Evolutionary conservation across 371 early-diverging fungal genomes (phyloP).

Genomic region (Mucor mucedo): DNA sequence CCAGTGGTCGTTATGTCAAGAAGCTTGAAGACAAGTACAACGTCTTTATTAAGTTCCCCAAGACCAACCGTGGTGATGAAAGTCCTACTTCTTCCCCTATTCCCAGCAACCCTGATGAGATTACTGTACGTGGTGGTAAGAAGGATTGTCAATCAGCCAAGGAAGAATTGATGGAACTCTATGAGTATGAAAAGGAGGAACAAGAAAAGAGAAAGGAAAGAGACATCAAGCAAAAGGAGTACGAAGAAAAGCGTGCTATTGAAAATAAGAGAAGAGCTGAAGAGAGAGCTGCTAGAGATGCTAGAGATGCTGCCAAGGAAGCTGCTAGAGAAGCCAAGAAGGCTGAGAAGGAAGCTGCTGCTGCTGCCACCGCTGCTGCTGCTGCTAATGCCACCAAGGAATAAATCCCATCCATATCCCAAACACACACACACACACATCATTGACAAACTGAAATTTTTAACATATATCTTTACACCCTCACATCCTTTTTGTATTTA

Average conservation of each 20-base stretch:
- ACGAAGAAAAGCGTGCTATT: constrained; percentile 39
- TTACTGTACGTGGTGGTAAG: constrained; percentile 76
- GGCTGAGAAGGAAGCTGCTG: constrained; percentile 25
- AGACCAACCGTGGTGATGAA: constrained; percentile 55
- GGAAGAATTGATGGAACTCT: constrained; percentile 77
- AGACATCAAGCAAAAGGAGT: constrained; percentile 45
- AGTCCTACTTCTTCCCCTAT: constrained; percentile 27
- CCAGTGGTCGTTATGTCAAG: constrained; percentile 77
- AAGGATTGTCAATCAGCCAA: constrained; percentile 76
- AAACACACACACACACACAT: background rate
- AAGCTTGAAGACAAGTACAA: constrained; percentile 83
- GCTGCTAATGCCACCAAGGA: constrained; percentile 14
- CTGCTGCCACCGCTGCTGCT: background rate
- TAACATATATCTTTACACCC: no score
- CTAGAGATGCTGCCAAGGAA: constrained; percentile 29
- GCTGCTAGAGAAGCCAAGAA: constrained; percentile 27
- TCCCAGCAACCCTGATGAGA: constrained; percentile 59
- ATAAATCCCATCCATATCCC: constrained; percentile 1
- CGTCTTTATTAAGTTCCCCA: constrained; percentile 79
- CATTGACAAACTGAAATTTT: no score
- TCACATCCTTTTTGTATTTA: no score
- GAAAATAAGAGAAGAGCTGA: constrained; percentile 66
- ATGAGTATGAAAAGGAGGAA: constrained; percentile 78
- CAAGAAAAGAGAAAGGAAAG: constrained; percentile 49
- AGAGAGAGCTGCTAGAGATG: constrained; percentile 55